phyloP scores from a whole-genome alignment of 768 basidiomycete species.

The Pholiota conissans region DNA sequence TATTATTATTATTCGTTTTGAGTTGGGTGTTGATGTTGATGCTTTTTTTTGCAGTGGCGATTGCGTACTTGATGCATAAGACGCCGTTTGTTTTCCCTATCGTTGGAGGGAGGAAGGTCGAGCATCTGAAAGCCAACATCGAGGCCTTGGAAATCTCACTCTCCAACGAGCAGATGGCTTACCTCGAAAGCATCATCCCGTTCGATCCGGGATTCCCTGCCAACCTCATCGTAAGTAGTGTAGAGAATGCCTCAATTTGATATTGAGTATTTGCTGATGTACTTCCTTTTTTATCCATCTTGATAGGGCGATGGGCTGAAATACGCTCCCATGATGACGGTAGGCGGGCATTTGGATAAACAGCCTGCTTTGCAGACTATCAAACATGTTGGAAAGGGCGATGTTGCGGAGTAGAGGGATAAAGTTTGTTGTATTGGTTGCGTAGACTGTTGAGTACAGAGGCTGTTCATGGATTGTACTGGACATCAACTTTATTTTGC shows the following conservation, averaged over 20 bases:
- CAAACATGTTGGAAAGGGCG: neutral
- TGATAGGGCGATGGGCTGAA: conserved; percentile 10
- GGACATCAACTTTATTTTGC: too few species aligned
- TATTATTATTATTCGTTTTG: neutral
- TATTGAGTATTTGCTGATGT: neutral
- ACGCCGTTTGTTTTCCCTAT: conserved; percentile 53
- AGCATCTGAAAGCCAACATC: conserved; percentile 51
- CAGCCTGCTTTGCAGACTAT: conserved; percentile 10
- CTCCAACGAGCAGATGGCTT: conserved; percentile 42
- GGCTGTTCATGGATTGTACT: too few species aligned
- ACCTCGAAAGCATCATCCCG: conserved; percentile 39
- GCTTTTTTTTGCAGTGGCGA: conserved; percentile 35
- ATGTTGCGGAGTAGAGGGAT: too few species aligned
- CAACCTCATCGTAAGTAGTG: conserved; percentile 27
- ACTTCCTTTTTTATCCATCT: neutral
- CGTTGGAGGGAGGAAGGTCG: conserved; percentile 51
- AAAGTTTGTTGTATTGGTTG: too few species aligned
- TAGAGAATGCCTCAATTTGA: too few species aligned
- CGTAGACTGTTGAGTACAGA: too few species aligned
- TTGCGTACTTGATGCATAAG: conserved; percentile 57
- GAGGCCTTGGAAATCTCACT: conserved; percentile 50
- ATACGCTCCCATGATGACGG: conserved; percentile 7
- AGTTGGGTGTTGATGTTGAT: neutral
- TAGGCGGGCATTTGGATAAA: conserved; percentile 9
- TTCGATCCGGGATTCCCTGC: conserved; percentile 50